Evolutionary conservation across 495 filamentous ascomycete genomes (phyloP), one percentile per base, ranked within the genome.

Genomic region (Hamigera avellanea): DNA sequence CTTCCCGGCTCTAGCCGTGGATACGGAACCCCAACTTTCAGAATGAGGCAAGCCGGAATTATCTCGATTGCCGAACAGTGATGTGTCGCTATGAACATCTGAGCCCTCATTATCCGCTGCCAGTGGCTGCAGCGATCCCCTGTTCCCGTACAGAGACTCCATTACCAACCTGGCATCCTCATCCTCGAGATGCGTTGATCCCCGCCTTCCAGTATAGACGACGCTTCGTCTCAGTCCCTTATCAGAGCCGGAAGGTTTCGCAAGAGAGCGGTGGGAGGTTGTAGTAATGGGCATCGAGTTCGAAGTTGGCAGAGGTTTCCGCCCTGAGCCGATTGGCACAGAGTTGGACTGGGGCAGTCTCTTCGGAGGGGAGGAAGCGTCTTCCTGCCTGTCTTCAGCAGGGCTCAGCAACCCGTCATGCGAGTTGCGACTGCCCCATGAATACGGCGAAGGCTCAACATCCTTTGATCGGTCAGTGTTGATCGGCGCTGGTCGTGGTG

Each of bases 81-180:
- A 51, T 9, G 66, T 61, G 27, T 68, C 69, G 23, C 70, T 58
- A 0, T 52, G 50, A n/a, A 59, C 42, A 31, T 52, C 48, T 1
- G 40, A 33, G 25, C 35, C 34, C 2, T 52, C 49, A 2, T 45
- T 37, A 26, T 56, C 28, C 32, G 21, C 27, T 32, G 53, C 46
- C 28, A 50, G 56, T 6, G 45, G 42, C 14, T 49, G 41, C 8
- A 59, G 56, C 0, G 63, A 55, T 15, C 59, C 52, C 27, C 59
- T 60, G 31, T 40, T 59, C 27, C 54, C 54, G 35, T 56, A 45
- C 14, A 83, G 49, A 26, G 79, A 78, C 42, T 82, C 72, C 45
- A 64, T 71, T 1, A 86, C 64, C 16, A 86, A 55, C 35, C 59
- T 73, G 7, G 80, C 76, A 50, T 86, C 81, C 49, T 83, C 81